phyloP scores from a whole-genome alignment of 2,329 filamentous ascomycete genomes.

The Stemphylium lycopersici region DNA sequence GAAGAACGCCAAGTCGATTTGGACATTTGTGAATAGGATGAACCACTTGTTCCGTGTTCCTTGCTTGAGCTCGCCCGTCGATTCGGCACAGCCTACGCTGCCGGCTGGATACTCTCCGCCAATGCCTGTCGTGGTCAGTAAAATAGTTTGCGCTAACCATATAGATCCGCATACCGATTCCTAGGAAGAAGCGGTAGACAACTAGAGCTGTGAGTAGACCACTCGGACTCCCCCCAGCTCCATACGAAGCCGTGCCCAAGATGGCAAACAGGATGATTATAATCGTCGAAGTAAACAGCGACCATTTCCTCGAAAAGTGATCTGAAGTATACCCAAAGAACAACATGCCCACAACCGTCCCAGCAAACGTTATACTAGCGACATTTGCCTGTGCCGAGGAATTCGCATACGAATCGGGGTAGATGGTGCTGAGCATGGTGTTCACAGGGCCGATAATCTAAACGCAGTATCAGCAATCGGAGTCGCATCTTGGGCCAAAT shows the following conservation, averaged over 20 bases:
- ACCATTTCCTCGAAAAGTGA: conserved; percentile 82
- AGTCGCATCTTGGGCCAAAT: not conserved
- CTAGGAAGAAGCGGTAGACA: conserved; percentile 83
- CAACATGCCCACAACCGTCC: conserved; percentile 82
- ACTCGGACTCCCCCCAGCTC: conserved; percentile 67
- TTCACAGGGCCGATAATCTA: conserved; percentile 87
- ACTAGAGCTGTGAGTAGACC: conserved; percentile 81
- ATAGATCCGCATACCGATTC: conserved; percentile 46
- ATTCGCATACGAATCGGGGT: conserved; percentile 69
- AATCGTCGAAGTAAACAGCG: conserved; percentile 78
- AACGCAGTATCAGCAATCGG: conserved; percentile 14
- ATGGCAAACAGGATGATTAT: conserved; percentile 87
- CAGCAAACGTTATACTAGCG: conserved; percentile 81
- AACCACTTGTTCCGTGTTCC: conserved; percentile 89
- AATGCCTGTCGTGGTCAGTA: conserved; percentile 58
- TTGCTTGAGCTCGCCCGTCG: conserved; percentile 77
- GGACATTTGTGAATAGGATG: conserved; percentile 80
- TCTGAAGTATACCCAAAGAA: conserved; percentile 82
- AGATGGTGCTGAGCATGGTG: conserved; percentile 73
- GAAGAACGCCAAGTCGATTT: conserved; percentile 86
- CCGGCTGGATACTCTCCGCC: conserved; percentile 83
- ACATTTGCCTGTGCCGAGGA: conserved; percentile 77
- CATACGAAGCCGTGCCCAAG: conserved; percentile 77
- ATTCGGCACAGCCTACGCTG: conserved; percentile 82
- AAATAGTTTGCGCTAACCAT: rapidly evolving